Conservation (phyloP, 2,329 filamentous ascomycete species). For the Ascosphaera apis region DNA sequence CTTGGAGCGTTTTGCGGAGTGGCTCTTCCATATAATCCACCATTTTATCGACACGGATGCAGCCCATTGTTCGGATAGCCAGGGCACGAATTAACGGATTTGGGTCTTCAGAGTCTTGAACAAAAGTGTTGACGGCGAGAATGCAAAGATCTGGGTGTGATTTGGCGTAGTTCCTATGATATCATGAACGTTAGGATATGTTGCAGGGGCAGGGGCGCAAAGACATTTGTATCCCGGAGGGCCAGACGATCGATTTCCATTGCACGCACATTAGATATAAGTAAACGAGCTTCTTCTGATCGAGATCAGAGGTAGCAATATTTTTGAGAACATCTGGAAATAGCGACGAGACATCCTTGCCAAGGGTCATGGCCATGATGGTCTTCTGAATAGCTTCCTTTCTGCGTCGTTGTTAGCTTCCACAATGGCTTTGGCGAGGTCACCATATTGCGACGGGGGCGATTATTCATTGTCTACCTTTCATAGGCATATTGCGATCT, state of each 20-base stretch:
- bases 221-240: too few relatives aligned
- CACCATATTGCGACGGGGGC: constrained; percentile 1
- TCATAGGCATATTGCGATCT: constrained; percentile 98
- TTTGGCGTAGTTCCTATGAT: constrained; percentile 89
- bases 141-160: constrained; percentile 97
- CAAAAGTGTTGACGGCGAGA: constrained; percentile 95
- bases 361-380: constrained; percentile 98
- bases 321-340: constrained; percentile 98
- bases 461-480: constrained; percentile 25
- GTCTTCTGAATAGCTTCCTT: constrained; percentile 99
- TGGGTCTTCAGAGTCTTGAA: constrained; percentile 95
- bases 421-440: constrained; percentile 1
- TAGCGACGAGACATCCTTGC: constrained; percentile 91
- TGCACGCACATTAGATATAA: constrained; percentile 70
- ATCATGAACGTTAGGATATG: constrained; percentile 2
- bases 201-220: neutral
- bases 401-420: constrained; percentile 22
- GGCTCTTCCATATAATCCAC: constrained; percentile 99
- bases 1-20: constrained; percentile 77
- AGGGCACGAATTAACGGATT: constrained; percentile 88
- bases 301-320: constrained; percentile 79
- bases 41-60: constrained; percentile 97
- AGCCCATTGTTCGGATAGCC: constrained; percentile 95
- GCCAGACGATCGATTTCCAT: neutral
- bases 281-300: constrained; percentile 99